Base-by-base conservation (phyloP, 495 filamentous ascomycete genomes). In the Daldinia concentrica region DNA sequence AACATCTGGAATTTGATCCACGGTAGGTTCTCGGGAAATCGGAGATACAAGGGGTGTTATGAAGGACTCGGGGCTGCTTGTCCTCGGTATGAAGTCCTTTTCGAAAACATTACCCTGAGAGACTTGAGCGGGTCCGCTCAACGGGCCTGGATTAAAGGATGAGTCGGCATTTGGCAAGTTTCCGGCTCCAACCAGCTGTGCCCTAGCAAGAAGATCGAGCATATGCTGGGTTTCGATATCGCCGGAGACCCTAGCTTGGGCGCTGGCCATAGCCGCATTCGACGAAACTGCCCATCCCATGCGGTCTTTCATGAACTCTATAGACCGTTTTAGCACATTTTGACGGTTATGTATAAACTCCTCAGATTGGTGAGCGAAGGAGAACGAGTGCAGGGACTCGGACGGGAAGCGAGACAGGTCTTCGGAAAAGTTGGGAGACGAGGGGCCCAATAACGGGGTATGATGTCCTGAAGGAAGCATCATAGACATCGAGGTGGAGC, bases 301-400 rank as follows among this genome's bases (percentile, higher is more conserved):
- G 63, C 90, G 93, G 77, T 98, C 94, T 74, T 92, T 90, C 95
- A 99, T 95, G 77, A 98, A 98, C 79, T 98, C 96, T 68, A 99
- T 91, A 14, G 94, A 96, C 60, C 94, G 86, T 77, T 97, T 98
- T 73, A 99, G 77, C 19, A 97, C 90, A 81, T 93, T 98, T 76
- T 98, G 96, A 52, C 96, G 88, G 75, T 84, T 97, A 74, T 97
- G 92, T 29, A 98, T 86, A 50, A 91, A 84, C 73, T 98, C 94
- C 75, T 97, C 95, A 5, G 94, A 94, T 79, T 97, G 95, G 64
- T 97, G 93, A 3, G 96, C 93, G 78, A 99, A 99, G 32, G 96
- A 98, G 81, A 99, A 99, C 0, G 96, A 98, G 77, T 99, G 95
- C 64, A 99, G 80, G 0, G 95, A 99, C 79, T 99, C 95, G 73